Conservation (phyloP, 768 basidiomycete species). For the Suillus subluteus region DNA sequence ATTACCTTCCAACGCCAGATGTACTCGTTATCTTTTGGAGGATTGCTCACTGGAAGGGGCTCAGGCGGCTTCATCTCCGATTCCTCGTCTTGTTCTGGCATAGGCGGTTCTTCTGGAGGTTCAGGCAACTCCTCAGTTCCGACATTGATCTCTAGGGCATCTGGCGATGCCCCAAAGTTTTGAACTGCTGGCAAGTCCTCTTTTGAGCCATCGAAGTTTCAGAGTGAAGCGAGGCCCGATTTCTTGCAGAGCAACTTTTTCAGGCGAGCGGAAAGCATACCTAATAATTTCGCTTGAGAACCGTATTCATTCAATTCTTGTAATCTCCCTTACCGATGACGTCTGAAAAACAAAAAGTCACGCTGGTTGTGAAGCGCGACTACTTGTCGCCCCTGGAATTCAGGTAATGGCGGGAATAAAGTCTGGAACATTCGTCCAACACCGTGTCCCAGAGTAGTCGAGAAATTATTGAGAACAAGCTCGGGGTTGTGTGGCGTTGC, state of each 20-base stretch:
- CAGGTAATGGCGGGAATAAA: constrained; percentile 91
- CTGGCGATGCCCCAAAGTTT: constrained; percentile 64
- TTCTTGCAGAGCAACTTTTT: constrained; percentile 93
- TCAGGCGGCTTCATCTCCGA: constrained; percentile 22
- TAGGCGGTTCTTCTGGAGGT: constrained; percentile 18
- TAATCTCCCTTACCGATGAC: constrained; percentile 72
- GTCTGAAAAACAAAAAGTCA: constrained; percentile 96
- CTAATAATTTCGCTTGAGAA: constrained; percentile 41
- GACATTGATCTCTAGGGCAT: constrained; percentile 57
- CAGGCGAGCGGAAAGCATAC: constrained; percentile 89
- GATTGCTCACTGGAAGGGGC: constrained; percentile 36
- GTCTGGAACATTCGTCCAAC: constrained; percentile 97
- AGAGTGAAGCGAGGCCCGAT: constrained; percentile 98
- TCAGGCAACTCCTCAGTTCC: constrained; percentile 36
- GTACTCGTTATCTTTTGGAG: constrained; percentile 75
- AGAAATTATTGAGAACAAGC: constrained; percentile 92
- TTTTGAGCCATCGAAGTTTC: constrained; percentile 87
- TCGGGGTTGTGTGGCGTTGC: constrained; percentile 94
- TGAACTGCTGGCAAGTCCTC: constrained; percentile 85
- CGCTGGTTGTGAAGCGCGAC: constrained; percentile 97
- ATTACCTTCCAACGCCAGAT: constrained; percentile 92
- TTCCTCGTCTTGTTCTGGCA: constrained; percentile 18
- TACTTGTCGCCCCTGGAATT: constrained; percentile 95
- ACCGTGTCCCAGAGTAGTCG: constrained; percentile 90
- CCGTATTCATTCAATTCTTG: constrained; percentile 7